Conservation (phyloP, 2,329 filamentous ascomycete species). For the Colletotrichum camelliae region DNA sequence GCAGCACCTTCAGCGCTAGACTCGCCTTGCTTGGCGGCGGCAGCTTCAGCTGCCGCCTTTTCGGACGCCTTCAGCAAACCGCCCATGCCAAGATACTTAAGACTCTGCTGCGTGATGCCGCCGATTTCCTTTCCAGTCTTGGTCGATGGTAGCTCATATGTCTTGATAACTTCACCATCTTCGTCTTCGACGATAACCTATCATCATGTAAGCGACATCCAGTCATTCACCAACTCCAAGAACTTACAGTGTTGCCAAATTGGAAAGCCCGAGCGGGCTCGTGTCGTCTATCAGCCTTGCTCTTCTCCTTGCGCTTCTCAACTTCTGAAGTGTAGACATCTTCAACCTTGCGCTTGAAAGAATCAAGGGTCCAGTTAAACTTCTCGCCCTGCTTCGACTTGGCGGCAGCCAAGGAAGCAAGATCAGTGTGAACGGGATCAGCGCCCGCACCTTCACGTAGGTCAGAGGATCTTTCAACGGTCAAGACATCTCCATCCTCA, state of each 20-base stretch:
- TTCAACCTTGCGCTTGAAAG: constrained; percentile 54
- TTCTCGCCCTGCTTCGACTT: constrained; percentile 38
- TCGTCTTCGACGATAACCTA: constrained; percentile 87
- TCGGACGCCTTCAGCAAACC: constrained; percentile 46
- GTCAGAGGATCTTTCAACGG: constrained; percentile 58
- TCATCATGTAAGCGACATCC: constrained; percentile 29
- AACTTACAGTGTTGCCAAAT: constrained; percentile 76
- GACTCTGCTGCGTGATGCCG: constrained; percentile 46
- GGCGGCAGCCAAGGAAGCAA: not conserved
- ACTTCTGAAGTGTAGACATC: constrained; percentile 65
- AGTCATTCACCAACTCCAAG: not conserved
- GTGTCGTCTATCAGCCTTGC: constrained; percentile 59
- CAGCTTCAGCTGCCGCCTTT: constrained; percentile 34
- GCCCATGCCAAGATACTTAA: constrained; percentile 62
- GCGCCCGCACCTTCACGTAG: constrained; percentile 10
- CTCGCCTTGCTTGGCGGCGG: constrained; percentile 33
- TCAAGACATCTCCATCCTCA: constrained; percentile 83
- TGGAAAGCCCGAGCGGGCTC: constrained; percentile 85
- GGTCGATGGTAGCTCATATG: constrained; percentile 73
- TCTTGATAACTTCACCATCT: constrained; percentile 85
- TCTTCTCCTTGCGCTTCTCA: constrained; percentile 65
- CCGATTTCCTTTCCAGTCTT: constrained; percentile 36
- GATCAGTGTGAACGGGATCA: not conserved
- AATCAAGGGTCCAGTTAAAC: constrained; percentile 45
- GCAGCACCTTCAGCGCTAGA: constrained; percentile 35